Conservation (phyloP, 2,329 filamentous ascomycete genomes). For the Aureobasidium sp. region DNA sequence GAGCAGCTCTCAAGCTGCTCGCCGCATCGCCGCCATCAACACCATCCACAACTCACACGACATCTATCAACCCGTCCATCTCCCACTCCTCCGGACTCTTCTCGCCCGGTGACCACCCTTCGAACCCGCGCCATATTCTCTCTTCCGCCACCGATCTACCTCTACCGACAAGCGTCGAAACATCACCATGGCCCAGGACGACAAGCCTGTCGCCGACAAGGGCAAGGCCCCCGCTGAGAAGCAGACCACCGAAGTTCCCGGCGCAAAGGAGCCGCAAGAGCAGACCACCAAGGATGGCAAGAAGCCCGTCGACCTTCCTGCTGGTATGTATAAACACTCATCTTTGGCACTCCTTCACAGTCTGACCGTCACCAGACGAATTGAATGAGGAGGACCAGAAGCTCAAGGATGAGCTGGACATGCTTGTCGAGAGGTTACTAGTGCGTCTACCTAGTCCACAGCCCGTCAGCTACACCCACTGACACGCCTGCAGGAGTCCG, state of each 20-base stretch:
- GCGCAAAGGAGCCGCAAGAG: conserved; percentile 47
- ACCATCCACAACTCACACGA: conserved; percentile 19
- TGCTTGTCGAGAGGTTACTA: conserved; percentile 92
- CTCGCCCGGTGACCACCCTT: background rate
- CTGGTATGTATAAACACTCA: conserved; percentile 23
- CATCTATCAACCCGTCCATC: conserved; percentile 19
- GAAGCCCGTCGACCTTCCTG: conserved; percentile 60
- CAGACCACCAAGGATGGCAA: conserved; percentile 63
- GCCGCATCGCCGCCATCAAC: conserved; percentile 6
- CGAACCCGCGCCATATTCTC: background rate
- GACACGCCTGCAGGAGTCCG: conserved; percentile 58
- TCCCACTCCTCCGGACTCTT: background rate
- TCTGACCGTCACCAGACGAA: conserved; percentile 58
- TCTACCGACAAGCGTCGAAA: background rate
- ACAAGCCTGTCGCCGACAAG: conserved; percentile 82
- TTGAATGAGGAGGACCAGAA: conserved; percentile 97
- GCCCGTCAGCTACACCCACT: background rate
- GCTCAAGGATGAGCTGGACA: conserved; percentile 94
- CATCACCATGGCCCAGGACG: conserved; percentile 79
- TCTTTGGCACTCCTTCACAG: background rate
- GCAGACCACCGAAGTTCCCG: conserved; percentile 48
- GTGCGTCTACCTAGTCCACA: conserved; percentile 40
- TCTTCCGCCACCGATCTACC: background rate
- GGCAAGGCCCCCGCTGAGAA: conserved; percentile 67
- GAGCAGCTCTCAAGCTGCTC: background rate